Conservation (phyloP, 306 rosid species). For the Cucurbita moschata region DNA sequence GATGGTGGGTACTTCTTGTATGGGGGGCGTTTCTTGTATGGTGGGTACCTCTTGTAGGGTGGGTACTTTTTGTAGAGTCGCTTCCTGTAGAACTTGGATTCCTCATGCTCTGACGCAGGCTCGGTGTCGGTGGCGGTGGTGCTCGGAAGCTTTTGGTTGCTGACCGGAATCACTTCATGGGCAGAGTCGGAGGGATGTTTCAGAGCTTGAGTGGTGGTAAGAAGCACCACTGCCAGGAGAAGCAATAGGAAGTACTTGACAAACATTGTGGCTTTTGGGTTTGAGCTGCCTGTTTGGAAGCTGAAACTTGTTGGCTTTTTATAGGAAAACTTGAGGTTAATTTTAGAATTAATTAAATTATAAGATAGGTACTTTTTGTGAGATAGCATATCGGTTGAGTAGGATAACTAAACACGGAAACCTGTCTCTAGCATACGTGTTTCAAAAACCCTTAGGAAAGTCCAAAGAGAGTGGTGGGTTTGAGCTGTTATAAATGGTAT, state of each 20-base stretch:
- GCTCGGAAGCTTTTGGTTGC: neutral
- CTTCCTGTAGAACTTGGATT: neutral
- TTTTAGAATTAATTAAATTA: neutral
- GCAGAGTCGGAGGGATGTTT: neutral
- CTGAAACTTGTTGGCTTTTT: neutral
- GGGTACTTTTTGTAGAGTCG: neutral
- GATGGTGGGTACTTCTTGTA: neutral
- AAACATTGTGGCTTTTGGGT: neutral
- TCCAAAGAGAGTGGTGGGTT: too few species aligned
- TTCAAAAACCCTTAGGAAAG: too few species aligned
- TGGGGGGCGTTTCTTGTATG: neutral
- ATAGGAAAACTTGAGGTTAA: neutral
- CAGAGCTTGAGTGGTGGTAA: neutral
- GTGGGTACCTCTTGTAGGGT: neutral
- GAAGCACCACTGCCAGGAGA: neutral
- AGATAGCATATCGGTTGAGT: too few species aligned
- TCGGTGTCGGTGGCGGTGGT: neutral
- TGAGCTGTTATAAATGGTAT: too few species aligned
- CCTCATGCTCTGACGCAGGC: neutral
- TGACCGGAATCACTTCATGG: neutral
- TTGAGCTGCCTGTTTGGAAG: neutral
- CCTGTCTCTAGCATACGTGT: too few species aligned
- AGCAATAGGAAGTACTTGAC: neutral
- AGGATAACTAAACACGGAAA: too few species aligned
- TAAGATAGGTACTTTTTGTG: neutral